Percentiles rank a stretch among this genome's conserved stretches.
phyloP scores from a whole-genome alignment of 495 filamentous ascomycete genomes.

The Pyronema domesticum region DNA sequence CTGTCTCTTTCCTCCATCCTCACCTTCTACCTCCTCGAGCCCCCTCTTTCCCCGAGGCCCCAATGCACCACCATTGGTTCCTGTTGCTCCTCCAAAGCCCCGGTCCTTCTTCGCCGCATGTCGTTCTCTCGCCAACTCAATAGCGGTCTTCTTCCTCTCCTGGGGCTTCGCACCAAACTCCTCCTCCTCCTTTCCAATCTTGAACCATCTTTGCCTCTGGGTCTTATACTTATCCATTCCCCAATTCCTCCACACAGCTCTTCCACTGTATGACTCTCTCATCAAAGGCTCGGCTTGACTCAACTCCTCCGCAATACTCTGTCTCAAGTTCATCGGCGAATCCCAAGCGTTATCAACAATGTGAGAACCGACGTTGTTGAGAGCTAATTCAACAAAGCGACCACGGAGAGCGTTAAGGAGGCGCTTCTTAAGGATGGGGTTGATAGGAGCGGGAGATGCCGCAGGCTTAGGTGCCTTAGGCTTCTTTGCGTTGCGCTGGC shows the following conservation, averaged over 20 bases:
- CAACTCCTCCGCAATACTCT: conserved; percentile 48
- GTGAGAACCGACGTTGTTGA: conserved; percentile 54
- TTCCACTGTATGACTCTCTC: conserved; percentile 54
- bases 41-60: background rate
- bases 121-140: conserved; percentile 25
- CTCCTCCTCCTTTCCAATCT: conserved; percentile 13
- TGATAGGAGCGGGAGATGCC: background rate
- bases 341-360: conserved; percentile 67
- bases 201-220: conserved; percentile 17
- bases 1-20: background rate
- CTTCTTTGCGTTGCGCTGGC: too few species aligned
- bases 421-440: conserved; percentile 28
- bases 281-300: conserved; percentile 43
- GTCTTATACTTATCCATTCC: conserved; percentile 66
- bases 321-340: conserved; percentile 39
- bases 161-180: background rate
- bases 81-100: conserved; percentile 6
- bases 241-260: conserved; percentile 85
- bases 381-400: conserved; percentile 44
- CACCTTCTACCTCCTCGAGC: background rate
- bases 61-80: background rate
- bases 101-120: conserved; percentile 15
- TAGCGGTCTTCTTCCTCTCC: conserved; percentile 18
- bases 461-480: background rate
- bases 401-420: conserved; percentile 42